Evolutionary conservation across 176 grass and related monocot genomes (phyloP).

Genomic region (Hyparrhenia diplandra): DNA sequence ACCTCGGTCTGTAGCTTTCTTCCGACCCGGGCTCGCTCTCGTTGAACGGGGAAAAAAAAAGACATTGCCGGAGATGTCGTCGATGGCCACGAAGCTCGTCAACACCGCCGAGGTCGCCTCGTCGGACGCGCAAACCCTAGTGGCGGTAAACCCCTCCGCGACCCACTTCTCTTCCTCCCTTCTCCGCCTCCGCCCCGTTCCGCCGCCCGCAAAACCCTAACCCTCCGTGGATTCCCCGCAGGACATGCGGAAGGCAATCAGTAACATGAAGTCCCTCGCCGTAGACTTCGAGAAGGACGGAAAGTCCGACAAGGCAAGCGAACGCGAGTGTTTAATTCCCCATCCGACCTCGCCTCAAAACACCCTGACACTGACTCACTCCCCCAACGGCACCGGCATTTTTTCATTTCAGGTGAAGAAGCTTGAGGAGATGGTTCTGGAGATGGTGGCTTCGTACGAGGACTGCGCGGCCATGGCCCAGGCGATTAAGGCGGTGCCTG

Average conservation of each 20-base stretch:
- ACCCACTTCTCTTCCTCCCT: not conserved
- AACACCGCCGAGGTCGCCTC: slow-evolving; percentile 24
- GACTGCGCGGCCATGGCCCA: slow-evolving; percentile 53
- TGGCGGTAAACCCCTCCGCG: slow-evolving; percentile 34
- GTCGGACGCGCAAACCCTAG: slow-evolving; percentile 53
- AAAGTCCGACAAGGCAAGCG: slow-evolving; percentile 42
- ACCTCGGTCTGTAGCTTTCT: not conserved
- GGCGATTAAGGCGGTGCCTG: slow-evolving; percentile 47
- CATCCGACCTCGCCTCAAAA: not conserved
- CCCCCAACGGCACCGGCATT: not conserved
- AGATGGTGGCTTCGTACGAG: slow-evolving; percentile 60
- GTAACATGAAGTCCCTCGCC: slow-evolving; percentile 56
- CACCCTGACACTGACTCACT: not conserved
- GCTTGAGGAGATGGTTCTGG: slow-evolving; percentile 49
- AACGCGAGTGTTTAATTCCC: not conserved
- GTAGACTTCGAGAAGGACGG: slow-evolving; percentile 65
- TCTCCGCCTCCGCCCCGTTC: not conserved
- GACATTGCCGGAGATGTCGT: slow-evolving; percentile 32
- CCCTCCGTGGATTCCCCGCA: slow-evolving; percentile 33
- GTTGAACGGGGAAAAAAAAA: not conserved
- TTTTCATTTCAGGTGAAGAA: slow-evolving; percentile 48
- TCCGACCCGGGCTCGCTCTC: not conserved
- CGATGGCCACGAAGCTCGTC: slow-evolving; percentile 39
- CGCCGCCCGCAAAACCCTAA: slow-evolving; percentile 39
- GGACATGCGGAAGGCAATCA: slow-evolving; percentile 78